Evolutionary conservation across 345 rosid species (phyloP).

Genomic region (sweet orange (Citrus sinensis)): DVS_A1.0 CM039163.1:11832501-11833000

Average conservation of each 20-base stretch:
- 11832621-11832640: too few species aligned
- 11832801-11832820: conserved; percentile 18
- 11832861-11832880: conserved; percentile 27
- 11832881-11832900: conserved; percentile 15
- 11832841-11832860: conserved; percentile 27
- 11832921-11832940: neutral
- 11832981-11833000: neutral
- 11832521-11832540: neutral
- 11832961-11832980: neutral
- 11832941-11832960: neutral
- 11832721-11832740: too few species aligned
- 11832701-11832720: too few species aligned
- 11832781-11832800: neutral
- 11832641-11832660: too few species aligned
- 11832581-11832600: too few species aligned
- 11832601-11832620: too few species aligned
- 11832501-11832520: neutral
- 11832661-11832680: too few species aligned
- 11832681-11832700: too few species aligned
- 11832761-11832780: rapidly evolving
- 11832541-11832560: neutral
- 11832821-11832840: conserved; percentile 24
- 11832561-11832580: neutral
- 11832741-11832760: too few species aligned
- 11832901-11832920: conserved; percentile 1